phyloP scores from a whole-genome alignment of 352 stramenopile species.

The Globisporangium paddicum region DNA sequence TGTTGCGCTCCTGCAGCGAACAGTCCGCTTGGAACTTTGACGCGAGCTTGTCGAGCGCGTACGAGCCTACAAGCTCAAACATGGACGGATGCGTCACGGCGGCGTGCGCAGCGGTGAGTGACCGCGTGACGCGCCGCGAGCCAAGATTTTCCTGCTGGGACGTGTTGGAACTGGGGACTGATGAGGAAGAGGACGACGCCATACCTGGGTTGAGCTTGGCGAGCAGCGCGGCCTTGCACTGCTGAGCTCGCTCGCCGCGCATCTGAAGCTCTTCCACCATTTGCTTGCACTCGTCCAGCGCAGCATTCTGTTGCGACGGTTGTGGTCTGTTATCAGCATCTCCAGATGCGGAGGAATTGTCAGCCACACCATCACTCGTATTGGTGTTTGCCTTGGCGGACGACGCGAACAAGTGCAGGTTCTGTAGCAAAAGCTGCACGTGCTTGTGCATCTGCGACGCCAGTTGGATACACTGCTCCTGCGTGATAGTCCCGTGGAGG shows the following conservation, averaged over 20 bases:
- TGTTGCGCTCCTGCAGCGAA: constrained; percentile 44
- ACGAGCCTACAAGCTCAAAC: constrained; percentile 77
- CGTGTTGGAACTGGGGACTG: neutral
- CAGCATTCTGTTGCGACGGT: neutral
- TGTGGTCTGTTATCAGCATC: neutral
- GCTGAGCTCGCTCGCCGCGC: constrained; percentile 52
- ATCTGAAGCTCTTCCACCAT: constrained; percentile 72
- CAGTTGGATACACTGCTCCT: constrained; percentile 74
- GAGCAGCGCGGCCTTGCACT: constrained; percentile 60
- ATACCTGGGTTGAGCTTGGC: constrained; percentile 44
- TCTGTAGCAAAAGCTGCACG: constrained; percentile 75
- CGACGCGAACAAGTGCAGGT: constrained; percentile 44
- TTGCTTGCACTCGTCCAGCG: constrained; percentile 28
- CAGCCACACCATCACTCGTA: neutral
- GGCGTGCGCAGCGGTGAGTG: constrained; percentile 70
- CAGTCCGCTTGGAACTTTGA: constrained; percentile 36
- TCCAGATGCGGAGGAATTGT: neutral
- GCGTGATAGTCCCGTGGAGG: constrained; percentile 34
- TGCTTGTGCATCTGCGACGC: constrained; percentile 88
- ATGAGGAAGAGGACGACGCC: neutral
- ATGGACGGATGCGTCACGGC: constrained; percentile 80
- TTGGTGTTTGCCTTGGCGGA: neutral
- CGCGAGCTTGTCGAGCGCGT: constrained; percentile 53
- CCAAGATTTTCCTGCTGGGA: constrained; percentile 15
- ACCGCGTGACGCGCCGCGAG: constrained; percentile 64